Conservation (phyloP, 1,284 basidiomycete species). For the Tilletiaria anomala region DNA sequence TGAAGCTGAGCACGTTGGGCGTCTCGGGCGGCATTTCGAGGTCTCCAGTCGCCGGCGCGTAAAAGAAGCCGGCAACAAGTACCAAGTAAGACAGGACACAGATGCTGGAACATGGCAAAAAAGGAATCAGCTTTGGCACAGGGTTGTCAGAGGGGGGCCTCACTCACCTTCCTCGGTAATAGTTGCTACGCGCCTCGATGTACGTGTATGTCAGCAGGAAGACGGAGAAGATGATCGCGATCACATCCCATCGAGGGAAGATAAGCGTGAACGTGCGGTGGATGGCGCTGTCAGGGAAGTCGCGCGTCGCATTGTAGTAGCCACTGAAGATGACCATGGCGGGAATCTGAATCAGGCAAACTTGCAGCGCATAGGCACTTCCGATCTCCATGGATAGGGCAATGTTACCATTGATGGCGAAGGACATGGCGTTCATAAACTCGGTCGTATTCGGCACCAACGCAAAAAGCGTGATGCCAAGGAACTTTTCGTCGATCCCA, state of each 20-base stretch:
- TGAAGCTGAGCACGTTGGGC: conserved; percentile 9
- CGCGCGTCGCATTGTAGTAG: conserved; percentile 59
- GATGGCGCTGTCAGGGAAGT: conserved; percentile 5
- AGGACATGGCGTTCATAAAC: conserved; percentile 99
- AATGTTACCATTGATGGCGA: conserved; percentile 93
- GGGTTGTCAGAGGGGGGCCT: not conserved
- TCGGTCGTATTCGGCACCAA: conserved; percentile 97
- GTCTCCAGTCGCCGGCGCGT: conserved; percentile 30
- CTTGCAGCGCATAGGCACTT: conserved; percentile 93
- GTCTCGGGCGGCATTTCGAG: conserved; percentile 21
- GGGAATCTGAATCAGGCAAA: conserved; percentile 92
- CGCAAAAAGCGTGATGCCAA: conserved; percentile 90
- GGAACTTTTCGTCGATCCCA: conserved; percentile 91
- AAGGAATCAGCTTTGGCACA: not conserved
- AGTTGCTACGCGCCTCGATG: conserved; percentile 94
- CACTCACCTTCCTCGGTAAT: conserved; percentile 42
- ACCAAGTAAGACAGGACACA: conserved; percentile 31
- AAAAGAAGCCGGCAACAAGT: conserved; percentile 35
- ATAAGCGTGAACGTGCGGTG: conserved; percentile 48
- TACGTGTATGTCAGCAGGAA: conserved; percentile 98
- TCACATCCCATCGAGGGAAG: conserved; percentile 96
- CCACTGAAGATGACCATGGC: conserved; percentile 98
- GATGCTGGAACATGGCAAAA: conserved; percentile 12
- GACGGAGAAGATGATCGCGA: conserved; percentile 61
- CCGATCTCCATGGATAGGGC: conserved; percentile 94